A percentile compares a stretch with the other conserved stretches of the same genome.
Evolutionary conservation across 2,329 filamentous ascomycete genomes (phyloP).

Genomic region (Nemania serpens): DNA sequence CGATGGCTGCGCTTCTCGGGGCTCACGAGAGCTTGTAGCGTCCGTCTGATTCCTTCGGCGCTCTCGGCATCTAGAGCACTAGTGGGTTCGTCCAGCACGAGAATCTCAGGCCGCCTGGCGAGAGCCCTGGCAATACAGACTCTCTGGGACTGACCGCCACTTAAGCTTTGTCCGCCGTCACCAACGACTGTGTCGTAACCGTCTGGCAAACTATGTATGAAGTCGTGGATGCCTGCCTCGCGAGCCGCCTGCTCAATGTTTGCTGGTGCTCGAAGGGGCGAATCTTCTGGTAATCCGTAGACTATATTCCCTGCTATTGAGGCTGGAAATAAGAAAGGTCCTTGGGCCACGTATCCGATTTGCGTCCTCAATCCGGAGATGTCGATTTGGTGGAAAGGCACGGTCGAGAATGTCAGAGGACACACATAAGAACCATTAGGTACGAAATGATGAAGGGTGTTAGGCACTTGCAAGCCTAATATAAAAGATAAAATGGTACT

Average conservation of each 20-base stretch:
- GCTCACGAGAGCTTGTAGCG: constrained; percentile 59
- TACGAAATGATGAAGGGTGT: constrained; percentile 2
- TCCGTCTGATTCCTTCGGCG: constrained; percentile 66
- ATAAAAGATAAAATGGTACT: constrained; percentile 80
- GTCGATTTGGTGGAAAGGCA: constrained; percentile 63
- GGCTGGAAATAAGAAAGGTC: constrained; percentile 76
- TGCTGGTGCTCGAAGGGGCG: constrained; percentile 50
- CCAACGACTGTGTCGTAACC: constrained; percentile 77
- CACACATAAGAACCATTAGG: neutral
- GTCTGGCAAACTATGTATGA: constrained; percentile 71
- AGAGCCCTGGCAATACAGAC: constrained; percentile 82
- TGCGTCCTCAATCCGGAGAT: constrained; percentile 62
- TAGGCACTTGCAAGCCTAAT: constrained; percentile 67
- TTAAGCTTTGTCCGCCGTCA: constrained; percentile 74
- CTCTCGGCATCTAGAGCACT: constrained; percentile 75
- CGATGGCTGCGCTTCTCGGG: neutral
- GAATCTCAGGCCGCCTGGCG: constrained; percentile 68
- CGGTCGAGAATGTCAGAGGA: constrained; percentile 62
- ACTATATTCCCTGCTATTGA: constrained; percentile 80
- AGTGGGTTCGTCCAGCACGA: constrained; percentile 88
- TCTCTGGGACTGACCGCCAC: constrained; percentile 82
- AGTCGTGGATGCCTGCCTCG: constrained; percentile 73
- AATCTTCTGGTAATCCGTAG: constrained; percentile 70
- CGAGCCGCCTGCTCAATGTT: constrained; percentile 58
- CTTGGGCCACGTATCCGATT: constrained; percentile 72